Evolutionary conservation across 345 rosid genomes (phyloP).

Genomic region (thale cress (Arabidopsis thaliana)): DNA sequence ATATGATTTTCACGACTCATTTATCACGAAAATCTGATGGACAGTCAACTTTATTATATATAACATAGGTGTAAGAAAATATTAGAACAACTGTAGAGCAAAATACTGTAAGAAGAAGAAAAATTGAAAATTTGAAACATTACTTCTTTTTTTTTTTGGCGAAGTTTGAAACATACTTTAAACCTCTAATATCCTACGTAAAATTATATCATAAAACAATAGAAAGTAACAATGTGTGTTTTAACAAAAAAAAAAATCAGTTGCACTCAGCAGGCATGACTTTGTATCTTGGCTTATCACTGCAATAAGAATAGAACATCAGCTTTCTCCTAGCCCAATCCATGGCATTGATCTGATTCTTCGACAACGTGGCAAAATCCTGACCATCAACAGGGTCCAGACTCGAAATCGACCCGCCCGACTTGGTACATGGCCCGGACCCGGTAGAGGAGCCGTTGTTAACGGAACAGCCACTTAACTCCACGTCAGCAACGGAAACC

Average conservation of each 20-base stretch:
- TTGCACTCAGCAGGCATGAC: conserved; percentile 66
- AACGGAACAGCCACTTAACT: conserved; percentile 62
- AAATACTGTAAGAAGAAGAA: background rate
- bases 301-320: conserved; percentile 90
- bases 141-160: background rate
- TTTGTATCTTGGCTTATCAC: conserved; percentile 67
- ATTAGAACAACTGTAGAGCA: background rate
- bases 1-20: background rate
- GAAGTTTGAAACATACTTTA: background rate
- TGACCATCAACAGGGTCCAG: conserved; percentile 78
- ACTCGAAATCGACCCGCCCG: conserved; percentile 53
- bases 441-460: conserved; percentile 37
- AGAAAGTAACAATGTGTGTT: background rate
- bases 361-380: conserved; percentile 61
- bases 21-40: background rate
- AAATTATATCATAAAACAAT: background rate
- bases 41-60: background rate
- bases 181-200: background rate
- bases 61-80: conserved; percentile 2
- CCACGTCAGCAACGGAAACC: conserved; percentile 61
- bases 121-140: background rate
- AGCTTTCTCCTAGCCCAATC: conserved; percentile 89
- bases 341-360: conserved; percentile 70
- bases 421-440: conserved; percentile 52
- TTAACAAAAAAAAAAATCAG: conserved; percentile 21